phyloP scores from a whole-genome alignment of 345 rosid species.

The Corchorus olitorius region DNA sequence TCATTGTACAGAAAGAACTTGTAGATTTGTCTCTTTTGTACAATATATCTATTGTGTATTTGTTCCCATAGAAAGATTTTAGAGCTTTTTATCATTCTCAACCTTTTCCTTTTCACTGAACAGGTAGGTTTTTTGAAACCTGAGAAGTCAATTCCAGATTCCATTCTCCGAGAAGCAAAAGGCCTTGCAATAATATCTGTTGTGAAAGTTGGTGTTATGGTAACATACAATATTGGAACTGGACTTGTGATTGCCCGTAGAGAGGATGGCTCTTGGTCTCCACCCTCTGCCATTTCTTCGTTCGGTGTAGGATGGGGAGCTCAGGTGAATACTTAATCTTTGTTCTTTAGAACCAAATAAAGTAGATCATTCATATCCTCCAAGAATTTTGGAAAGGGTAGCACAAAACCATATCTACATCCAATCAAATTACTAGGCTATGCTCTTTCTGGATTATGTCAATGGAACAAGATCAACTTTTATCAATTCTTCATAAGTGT shows the following conservation, averaged over 20 bases:
- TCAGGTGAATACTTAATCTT: slow-evolving; percentile 55
- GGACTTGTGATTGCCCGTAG: slow-evolving; percentile 86
- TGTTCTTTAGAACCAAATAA: not conserved
- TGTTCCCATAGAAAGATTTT: not conserved
- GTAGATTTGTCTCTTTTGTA: not conserved
- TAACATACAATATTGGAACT: slow-evolving; percentile 89
- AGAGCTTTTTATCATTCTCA: slow-evolving; percentile 3
- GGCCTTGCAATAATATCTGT: slow-evolving; percentile 91
- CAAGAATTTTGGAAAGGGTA: not conserved
- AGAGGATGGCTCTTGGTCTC: slow-evolving; percentile 97
- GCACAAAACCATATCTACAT: not conserved
- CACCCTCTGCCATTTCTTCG: slow-evolving; percentile 92
- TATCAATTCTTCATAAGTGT: not conserved
- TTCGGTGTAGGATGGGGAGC: slow-evolving; percentile 99
- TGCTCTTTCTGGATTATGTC: not conserved
- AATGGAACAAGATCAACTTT: not conserved
- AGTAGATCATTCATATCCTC: not conserved
- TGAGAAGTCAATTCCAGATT: slow-evolving; percentile 86
- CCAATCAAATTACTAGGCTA: not conserved
- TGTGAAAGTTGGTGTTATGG: slow-evolving; percentile 85
- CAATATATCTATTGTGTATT: not conserved
- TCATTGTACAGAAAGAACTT: not conserved
- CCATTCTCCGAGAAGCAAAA: slow-evolving; percentile 73
- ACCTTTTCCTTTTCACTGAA: slow-evolving; percentile 23
- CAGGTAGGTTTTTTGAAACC: slow-evolving; percentile 80